These are phyloP conservation scores for Amanita jacksonii DNA, from an alignment of 768 basidiomycete species.

Conservation along the genomic window DNA sequence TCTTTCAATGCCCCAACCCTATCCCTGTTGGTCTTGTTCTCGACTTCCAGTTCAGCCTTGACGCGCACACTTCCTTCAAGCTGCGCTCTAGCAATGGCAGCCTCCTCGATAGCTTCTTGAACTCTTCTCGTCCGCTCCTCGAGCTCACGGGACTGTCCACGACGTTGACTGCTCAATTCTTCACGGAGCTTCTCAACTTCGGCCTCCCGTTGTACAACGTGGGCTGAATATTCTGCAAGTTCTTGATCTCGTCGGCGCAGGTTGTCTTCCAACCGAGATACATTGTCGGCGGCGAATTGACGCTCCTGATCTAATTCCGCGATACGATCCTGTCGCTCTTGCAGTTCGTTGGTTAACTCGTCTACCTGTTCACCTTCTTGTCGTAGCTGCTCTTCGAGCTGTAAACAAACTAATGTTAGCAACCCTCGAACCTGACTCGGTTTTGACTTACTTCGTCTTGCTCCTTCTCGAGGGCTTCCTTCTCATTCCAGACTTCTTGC, in stretches of 20 bases:
- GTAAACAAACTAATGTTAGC: constrained; percentile 2
- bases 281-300: constrained; percentile 42
- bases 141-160: constrained; percentile 41
- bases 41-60: constrained; percentile 48
- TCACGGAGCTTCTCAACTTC: constrained; percentile 47
- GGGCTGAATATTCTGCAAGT: constrained; percentile 35
- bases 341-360: constrained; percentile 34
- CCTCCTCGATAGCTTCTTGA: constrained; percentile 36
- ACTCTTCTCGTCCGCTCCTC: constrained; percentile 39
- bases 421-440: not conserved
- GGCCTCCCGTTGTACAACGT: constrained; percentile 36
- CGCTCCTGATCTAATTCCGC: constrained; percentile 44
- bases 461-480: constrained; percentile 48
- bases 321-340: constrained; percentile 46
- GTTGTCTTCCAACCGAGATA: constrained; percentile 47
- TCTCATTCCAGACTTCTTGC: constrained; percentile 41
- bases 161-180: constrained; percentile 42
- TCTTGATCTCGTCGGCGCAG: constrained; percentile 50
- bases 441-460: constrained; percentile 34
- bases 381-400: constrained; percentile 49
- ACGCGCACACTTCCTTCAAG: constrained; percentile 42
- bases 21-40: constrained; percentile 38
- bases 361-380: constrained; percentile 44
- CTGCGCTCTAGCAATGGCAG: constrained; percentile 33
- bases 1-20: constrained; percentile 39